Evolutionary conservation across 208 protist species (phyloP).

Genomic region (Ichthyophonus hoferi): DNA sequence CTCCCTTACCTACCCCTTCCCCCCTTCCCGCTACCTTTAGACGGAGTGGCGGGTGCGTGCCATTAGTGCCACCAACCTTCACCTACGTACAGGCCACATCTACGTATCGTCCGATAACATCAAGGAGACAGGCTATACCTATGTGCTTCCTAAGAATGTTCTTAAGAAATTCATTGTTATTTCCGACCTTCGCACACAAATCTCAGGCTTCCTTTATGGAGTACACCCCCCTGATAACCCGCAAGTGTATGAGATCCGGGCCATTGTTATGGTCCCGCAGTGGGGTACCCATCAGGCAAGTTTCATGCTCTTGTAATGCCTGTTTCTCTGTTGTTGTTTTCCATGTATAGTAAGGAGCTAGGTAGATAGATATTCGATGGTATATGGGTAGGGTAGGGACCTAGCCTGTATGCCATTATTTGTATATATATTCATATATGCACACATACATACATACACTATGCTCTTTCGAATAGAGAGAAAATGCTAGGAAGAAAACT

Average conservation of each 20-base stretch:
- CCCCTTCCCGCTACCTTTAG: slow-evolving; percentile 58
- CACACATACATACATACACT: no score
- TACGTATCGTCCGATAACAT: slow-evolving; percentile 81
- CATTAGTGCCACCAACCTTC: slow-evolving; percentile 81
- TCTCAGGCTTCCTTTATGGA: slow-evolving; percentile 83
- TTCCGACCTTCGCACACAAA: slow-evolving; percentile 84
- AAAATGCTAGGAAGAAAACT: no score
- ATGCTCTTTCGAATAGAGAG: no score
- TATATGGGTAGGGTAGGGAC: no score
- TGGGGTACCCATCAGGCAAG: slow-evolving; percentile 75
- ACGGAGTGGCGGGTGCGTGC: slow-evolving; percentile 89
- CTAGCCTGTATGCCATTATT: no score
- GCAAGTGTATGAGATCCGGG: slow-evolving; percentile 83
- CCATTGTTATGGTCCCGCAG: slow-evolving; percentile 88
- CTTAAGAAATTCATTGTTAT: slow-evolving; percentile 84
- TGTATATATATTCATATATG: no score
- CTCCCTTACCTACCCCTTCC: not conserved
- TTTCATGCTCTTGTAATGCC: no score
- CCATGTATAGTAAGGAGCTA: no score
- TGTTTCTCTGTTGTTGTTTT: no score
- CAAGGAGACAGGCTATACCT: slow-evolving; percentile 77
- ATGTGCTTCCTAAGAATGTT: slow-evolving; percentile 89
- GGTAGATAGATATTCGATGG: no score
- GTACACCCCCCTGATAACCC: slow-evolving; percentile 77
- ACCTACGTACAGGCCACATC: slow-evolving; percentile 86